A percentile compares a stretch with the other conserved stretches of the same genome.
phyloP scores from a whole-genome alignment of 768 basidiomycete genomes.

The Tulasnella calospora region DNA sequence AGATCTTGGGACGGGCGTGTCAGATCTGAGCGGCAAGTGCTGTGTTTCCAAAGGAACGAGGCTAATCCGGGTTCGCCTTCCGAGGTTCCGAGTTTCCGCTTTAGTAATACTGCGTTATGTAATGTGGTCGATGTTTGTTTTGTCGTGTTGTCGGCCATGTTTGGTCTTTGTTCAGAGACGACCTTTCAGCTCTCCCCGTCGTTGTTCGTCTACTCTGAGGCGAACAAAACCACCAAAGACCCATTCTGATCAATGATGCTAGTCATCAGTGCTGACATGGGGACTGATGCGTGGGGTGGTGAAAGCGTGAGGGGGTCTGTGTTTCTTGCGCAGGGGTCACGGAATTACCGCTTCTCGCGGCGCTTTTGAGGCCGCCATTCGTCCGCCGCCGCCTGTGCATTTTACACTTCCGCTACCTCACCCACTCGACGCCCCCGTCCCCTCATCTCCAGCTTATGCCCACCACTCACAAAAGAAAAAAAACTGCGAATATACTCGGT shows the following conservation, averaged over 20 bases:
- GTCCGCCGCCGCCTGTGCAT: conserved; percentile 1
- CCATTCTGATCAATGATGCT: not conserved
- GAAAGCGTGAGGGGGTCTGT: not conserved
- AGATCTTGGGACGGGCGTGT: not conserved
- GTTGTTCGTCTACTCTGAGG: not conserved
- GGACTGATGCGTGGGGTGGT: not conserved
- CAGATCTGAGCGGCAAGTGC: not conserved
- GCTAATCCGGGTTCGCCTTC: not conserved
- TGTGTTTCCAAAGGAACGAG: too few relatives aligned
- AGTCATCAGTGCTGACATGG: not conserved
- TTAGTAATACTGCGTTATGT: not conserved
- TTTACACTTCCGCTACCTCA: not conserved
- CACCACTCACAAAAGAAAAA: not conserved
- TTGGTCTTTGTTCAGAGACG: not conserved
- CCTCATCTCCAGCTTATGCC: not conserved
- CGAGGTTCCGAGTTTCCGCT: not conserved
- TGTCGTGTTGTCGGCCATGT: not conserved
- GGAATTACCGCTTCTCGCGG: conserved; percentile 2
- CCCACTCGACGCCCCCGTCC: not conserved
- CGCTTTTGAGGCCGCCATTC: conserved; percentile 9
- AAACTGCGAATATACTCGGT: not conserved
- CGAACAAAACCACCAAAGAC: not conserved
- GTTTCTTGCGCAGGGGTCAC: not conserved
- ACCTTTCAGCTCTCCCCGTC: not conserved
- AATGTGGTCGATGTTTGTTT: not conserved